Evolutionary conservation across 179 eudicot species (phyloP).

Genomic region (Carnegiea gigantea): DNA sequence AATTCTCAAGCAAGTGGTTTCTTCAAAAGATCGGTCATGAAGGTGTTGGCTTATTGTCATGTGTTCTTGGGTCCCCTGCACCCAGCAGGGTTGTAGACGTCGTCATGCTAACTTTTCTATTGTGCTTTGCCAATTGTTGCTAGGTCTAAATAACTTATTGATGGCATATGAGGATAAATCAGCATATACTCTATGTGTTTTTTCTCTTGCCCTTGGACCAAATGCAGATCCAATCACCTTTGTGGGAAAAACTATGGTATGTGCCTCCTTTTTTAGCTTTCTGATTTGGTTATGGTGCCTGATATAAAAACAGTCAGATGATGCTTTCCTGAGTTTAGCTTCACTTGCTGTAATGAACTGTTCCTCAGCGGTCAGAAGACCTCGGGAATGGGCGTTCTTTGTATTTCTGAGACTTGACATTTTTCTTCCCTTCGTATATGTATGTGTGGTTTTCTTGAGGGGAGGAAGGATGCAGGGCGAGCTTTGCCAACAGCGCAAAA

Average conservation of each 20-base stretch:
- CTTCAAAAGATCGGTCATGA: conserved; percentile 91
- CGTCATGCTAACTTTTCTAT: conserved; percentile 4
- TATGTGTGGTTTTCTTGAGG: too few species aligned
- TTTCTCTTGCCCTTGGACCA: conserved; percentile 88
- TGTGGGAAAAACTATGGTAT: conserved; percentile 81
- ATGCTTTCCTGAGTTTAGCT: not conserved
- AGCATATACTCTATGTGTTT: conserved; percentile 84
- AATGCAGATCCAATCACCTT: conserved; percentile 78
- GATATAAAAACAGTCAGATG: not conserved
- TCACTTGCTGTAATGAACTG: not conserved
- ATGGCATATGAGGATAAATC: conserved; percentile 94
- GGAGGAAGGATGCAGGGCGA: too few species aligned
- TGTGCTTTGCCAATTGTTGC: not conserved
- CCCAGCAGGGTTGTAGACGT: not conserved
- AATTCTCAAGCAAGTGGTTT: conserved; percentile 88
- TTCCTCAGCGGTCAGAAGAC: not conserved
- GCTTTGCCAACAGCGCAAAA: too few species aligned
- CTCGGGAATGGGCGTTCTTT: too few species aligned
- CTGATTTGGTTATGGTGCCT: not conserved
- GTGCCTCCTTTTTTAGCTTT: conserved; percentile 17
- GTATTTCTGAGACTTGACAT: not conserved
- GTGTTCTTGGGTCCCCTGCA: not conserved
- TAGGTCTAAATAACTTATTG: conserved; percentile 84
- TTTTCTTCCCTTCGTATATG: too few species aligned
- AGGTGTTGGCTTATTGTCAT: conserved; percentile 44